phyloP scores from a whole-genome alignment of 2,329 filamentous ascomycete species.

The Metarhizium guizhouense region DNA sequence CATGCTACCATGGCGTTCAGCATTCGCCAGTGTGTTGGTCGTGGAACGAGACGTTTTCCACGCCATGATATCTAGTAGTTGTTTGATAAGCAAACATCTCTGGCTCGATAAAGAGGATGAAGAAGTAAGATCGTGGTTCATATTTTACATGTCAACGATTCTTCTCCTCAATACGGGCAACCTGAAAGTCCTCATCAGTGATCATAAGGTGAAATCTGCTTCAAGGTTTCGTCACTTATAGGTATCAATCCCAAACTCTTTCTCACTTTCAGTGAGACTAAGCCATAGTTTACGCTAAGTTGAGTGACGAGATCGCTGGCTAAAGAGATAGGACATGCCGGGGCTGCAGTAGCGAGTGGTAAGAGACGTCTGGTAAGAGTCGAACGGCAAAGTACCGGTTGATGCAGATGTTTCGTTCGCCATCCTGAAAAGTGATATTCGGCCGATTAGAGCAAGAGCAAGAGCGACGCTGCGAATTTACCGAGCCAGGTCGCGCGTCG shows the following conservation, averaged over 20 bases:
- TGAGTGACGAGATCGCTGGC: conserved; percentile 61
- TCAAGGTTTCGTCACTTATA: conserved; percentile 66
- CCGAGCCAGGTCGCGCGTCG: no score
- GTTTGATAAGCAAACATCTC: no score
- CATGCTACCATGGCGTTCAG: conserved; percentile 34
- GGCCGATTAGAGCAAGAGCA: no score
- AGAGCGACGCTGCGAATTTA: no score
- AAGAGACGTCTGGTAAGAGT: conserved; percentile 54
- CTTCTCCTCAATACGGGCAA: conserved; percentile 70
- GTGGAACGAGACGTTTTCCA: conserved; percentile 21
- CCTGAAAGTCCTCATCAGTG: conserved; percentile 68
- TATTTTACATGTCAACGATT: conserved; percentile 43
- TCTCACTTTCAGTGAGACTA: conserved; percentile 72
- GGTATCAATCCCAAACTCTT: conserved; percentile 63
- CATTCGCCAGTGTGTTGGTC: neutral
- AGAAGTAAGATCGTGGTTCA: no score
- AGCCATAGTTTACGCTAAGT: conserved; percentile 88
- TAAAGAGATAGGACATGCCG: conserved; percentile 76
- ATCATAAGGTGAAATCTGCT: conserved; percentile 70
- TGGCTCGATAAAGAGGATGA: no score
- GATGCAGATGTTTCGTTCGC: no score
- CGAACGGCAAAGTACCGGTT: conserved; percentile 11
- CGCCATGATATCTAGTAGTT: conserved; percentile 45
- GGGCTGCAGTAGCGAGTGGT: conserved; percentile 62
- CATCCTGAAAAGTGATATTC: no score